Conservation (phyloP, 202 grass and related monocot genomes). For the Digitaria exilis region DNA sequence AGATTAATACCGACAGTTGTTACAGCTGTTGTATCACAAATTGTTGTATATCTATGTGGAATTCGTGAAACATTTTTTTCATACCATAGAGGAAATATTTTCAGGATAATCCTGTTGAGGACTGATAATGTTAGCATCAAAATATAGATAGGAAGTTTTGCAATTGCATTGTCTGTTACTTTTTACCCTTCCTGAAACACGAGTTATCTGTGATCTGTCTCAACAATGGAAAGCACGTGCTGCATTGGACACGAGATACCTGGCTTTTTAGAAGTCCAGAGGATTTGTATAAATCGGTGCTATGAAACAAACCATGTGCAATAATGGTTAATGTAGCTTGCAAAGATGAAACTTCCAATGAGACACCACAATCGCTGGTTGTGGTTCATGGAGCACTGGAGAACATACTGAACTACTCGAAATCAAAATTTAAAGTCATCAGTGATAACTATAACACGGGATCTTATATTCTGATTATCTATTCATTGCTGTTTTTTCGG, state of each 20-base stretch:
- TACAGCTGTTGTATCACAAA: slow-evolving; percentile 31
- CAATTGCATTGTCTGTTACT: neutral
- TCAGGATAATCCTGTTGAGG: neutral
- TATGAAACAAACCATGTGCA: neutral
- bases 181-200: neutral
- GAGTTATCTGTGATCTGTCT: neutral
- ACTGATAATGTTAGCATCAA: neutral
- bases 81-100: slow-evolving; percentile 24
- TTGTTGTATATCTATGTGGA: slow-evolving; percentile 50
- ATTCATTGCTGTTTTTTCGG: neutral
- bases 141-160: neutral
- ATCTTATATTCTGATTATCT: neutral
- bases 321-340: neutral
- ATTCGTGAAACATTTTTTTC: neutral
- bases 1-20: slow-evolving; percentile 36
- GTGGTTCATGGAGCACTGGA: neutral
- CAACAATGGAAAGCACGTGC: neutral
- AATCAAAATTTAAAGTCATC: neutral
- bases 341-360: neutral
- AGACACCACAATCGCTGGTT: neutral
- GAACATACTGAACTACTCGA: neutral
- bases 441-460: neutral
- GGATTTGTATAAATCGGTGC: neutral
- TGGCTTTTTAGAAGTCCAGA: neutral
- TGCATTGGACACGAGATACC: neutral